Evolutionary conservation across 2,329 filamentous ascomycete species (phyloP), one percentile per base, ranked within the genome.

Genomic region (Fusarium sp.): DNA sequence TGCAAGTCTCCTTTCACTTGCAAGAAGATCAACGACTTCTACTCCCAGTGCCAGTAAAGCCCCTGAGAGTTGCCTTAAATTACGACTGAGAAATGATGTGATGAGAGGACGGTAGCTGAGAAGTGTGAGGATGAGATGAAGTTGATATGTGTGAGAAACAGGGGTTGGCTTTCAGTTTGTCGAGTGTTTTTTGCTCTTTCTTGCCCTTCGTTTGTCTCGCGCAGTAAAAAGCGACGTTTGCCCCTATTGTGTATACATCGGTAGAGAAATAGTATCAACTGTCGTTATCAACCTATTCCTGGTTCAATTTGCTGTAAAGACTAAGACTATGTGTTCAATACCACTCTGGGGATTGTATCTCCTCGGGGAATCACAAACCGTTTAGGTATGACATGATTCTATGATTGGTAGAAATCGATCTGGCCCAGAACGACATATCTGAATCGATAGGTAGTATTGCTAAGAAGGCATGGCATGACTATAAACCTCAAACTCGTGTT

Each of bases 1-100:
- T 84, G 82, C 67, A 75, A 62, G 26, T 68, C 74, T 20, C 77
- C 77, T 15, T 78, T 58, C 31, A 81, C 75, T 20, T 84, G 81
- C 75, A 75, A 68, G 39, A 75, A 73, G 48, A 35, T 74, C 55
- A 84, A 83, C 72, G 74, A 76, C 42, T 83, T 70, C 66, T 84
- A 83, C 75, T 79, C 57, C 18, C 81, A 84, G 70, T 84, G 82
- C 69, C 58, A 81, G 59, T 83, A 75, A 74, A 60, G 18, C 24
- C n/a, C 5, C 35, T 23, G 47, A 13, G 35, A 23, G 16, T 10
- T 38, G 20, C 24, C 47, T 44, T 35, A 31, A 29, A 21, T 42
- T 20, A 21, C 10, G 42, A 49, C 39, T 39, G 44, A 37, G 31
- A 38, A 39, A 63, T 24, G 26, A 46, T 55, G 15, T 20, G 31